phyloP scores from a whole-genome alignment of 176 grass and related monocot genomes.

The Poa pratensis region DNA sequence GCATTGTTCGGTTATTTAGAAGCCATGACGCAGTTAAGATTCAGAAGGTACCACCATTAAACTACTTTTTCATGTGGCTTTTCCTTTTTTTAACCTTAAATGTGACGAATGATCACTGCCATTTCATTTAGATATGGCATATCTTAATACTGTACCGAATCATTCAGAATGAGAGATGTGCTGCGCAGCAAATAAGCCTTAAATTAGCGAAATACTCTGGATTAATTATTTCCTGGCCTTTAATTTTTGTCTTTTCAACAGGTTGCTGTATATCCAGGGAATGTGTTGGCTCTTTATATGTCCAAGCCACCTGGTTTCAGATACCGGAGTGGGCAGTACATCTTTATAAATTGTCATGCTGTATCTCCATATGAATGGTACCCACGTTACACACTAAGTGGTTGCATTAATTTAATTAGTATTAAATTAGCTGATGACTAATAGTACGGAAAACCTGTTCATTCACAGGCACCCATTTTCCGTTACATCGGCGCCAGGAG shows the following conservation, averaged over 20 bases:
- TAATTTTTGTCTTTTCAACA: constrained; percentile 36
- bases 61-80: constrained; percentile 22
- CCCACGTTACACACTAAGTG: not conserved
- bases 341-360: constrained; percentile 75
- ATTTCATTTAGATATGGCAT: not conserved
- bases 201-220: not conserved
- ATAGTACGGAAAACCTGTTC: constrained; percentile 28
- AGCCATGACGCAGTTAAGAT: constrained; percentile 78
- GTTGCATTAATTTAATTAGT: constrained; percentile 17
- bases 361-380: constrained; percentile 98
- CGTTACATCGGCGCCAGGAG: constrained; percentile 88
- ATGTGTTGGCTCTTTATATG: constrained; percentile 87
- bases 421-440: constrained; percentile 23
- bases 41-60: constrained; percentile 61
- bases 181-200: not conserved
- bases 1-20: constrained; percentile 76
- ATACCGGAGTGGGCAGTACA: constrained; percentile 89
- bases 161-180: not conserved
- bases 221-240: not conserved
- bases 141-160: not conserved
- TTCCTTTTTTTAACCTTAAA: not conserved
- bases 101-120: not conserved
- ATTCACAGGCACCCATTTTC: constrained; percentile 90
- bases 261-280: constrained; percentile 89
- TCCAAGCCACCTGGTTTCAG: constrained; percentile 90